Evolutionary conservation across 2,329 filamentous ascomycete genomes (phyloP).

Genomic region (Colletotrichum lindemuthianum): DNA sequence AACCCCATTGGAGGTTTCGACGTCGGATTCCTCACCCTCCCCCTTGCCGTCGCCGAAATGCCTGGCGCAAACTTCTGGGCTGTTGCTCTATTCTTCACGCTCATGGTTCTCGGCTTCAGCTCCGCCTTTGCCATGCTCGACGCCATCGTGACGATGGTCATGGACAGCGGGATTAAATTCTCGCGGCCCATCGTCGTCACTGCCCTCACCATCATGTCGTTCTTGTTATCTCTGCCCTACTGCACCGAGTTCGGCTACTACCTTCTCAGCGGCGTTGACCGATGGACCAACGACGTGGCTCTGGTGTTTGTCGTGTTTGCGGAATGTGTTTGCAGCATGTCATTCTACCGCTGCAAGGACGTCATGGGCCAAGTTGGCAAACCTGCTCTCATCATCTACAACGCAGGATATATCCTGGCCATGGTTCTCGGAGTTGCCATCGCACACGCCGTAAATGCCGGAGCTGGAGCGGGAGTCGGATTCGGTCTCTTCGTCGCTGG

Average conservation of each 20-base stretch:
- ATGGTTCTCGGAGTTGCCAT: slow-evolving; percentile 62
- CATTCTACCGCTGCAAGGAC: slow-evolving; percentile 62
- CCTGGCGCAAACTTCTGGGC: slow-evolving; percentile 68
- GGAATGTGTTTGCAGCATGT: slow-evolving; percentile 62
- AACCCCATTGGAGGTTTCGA: slow-evolving; percentile 63
- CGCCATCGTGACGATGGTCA: slow-evolving; percentile 62
- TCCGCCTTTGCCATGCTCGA: slow-evolving; percentile 70
- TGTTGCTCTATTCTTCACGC: slow-evolving; percentile 66
- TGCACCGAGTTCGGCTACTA: slow-evolving; percentile 68
- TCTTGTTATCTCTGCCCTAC: slow-evolving; percentile 65
- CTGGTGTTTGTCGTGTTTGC: slow-evolving; percentile 65
- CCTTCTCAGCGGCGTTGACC: slow-evolving; percentile 63
- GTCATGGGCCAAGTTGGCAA: slow-evolving; percentile 56
- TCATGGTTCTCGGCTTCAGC: slow-evolving; percentile 66
- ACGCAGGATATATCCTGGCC: slow-evolving; percentile 62
- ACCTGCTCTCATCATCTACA: slow-evolving; percentile 55
- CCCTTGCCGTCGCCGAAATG: slow-evolving; percentile 65
- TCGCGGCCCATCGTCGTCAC: slow-evolving; percentile 62
- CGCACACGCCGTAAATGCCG: slow-evolving; percentile 56
- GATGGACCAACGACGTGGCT: slow-evolving; percentile 65
- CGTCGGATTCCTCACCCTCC: slow-evolving; percentile 67
- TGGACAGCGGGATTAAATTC: slow-evolving; percentile 60
- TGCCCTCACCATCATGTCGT: slow-evolving; percentile 57
- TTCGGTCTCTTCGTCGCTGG: slow-evolving; percentile 61
- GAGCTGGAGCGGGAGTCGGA: slow-evolving; percentile 60